phyloP scores from a whole-genome alignment of 2,329 filamentous ascomycete species.

The Fonsecaea nubica region DNA sequence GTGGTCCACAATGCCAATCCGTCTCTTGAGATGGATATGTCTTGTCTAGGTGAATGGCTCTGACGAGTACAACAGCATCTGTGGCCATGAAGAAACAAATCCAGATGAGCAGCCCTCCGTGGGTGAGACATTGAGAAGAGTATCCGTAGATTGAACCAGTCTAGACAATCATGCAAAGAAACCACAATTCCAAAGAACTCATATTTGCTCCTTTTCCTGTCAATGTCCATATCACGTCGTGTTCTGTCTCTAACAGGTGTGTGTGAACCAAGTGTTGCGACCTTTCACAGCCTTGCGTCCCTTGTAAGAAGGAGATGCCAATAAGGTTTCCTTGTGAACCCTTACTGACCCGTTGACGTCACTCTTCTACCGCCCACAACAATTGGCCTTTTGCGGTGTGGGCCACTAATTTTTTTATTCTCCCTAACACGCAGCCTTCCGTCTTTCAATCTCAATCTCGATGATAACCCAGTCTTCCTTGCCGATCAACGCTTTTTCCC shows the following conservation, averaged over 20 bases:
- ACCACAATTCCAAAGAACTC: not conserved
- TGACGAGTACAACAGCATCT: not conserved
- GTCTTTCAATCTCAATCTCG: not conserved
- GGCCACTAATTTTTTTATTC: not conserved
- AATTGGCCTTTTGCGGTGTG: constrained; percentile 1
- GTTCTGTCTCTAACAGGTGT: too few species aligned
- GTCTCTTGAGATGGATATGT: not conserved
- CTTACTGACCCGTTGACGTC: not conserved
- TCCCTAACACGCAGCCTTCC: not conserved
- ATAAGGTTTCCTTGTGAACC: not conserved
- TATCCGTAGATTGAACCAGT: not conserved
- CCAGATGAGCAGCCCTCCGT: not conserved
- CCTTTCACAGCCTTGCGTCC: not conserved
- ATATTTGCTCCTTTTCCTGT: not conserved
- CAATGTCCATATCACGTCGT: not conserved
- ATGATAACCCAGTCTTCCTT: not conserved
- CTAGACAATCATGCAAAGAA: not conserved
- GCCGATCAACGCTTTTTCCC: not conserved
- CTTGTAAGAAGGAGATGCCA: not conserved
- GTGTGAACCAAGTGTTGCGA: too few species aligned
- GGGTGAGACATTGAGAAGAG: not conserved
- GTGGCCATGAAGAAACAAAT: not conserved
- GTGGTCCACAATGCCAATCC: not conserved
- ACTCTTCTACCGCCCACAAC: not conserved
- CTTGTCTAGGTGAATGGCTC: constrained; percentile 2